Evolutionary conservation across 148 eudicot genomes (phyloP), one percentile per base, ranked within the genome.

Genomic region (Heliosperma pusillum): DNA sequence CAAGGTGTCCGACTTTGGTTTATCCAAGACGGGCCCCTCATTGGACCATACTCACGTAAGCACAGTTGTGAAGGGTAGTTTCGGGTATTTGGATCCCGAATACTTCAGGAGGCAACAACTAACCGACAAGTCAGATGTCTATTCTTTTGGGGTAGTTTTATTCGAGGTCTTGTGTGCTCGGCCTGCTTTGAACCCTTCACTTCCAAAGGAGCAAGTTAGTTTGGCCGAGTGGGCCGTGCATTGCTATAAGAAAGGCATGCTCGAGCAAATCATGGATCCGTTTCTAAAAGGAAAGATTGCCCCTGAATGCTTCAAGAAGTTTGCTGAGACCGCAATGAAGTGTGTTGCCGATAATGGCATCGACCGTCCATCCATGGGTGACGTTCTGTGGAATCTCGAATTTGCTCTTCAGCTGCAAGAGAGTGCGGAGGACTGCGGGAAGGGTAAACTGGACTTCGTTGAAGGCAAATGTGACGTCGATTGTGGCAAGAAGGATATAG

Each of bases 301-400:
- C 22, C 92, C 97, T 0, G 98, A 94, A 79, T 94, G 98, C 80
- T 83, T 90, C 66, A 94, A 88, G 83, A 94, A 91, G 79, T 82
- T 94, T 75, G 93, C 96, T 0, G 98, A 94, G 81, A 92, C 97
- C 0, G 98, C 96, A n/a, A 90, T 90, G 85, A 91, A 91, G 81
- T 94, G 98, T 76, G 92, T 94, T 77, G 68, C 83, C 20, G 98
- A 94, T 81, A 89, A 92, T 74, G 93, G 98, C 17, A 90, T 89
- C 10, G 96, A 94, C 30, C 81, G 98, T 81, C 98, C 98, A 16
- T 94, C 98, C 0, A 94, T 94, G 98, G 98, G 98, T 1, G 98
- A 94, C 73, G 98, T 94, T 40, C 74, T 94, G 78, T 94, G 98
- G 98, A 92, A 90, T 85, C 89, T 94, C 10, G 98, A 94, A 75